Evolutionary conservation across 495 filamentous ascomycete genomes (phyloP).

Genomic region (Talaromyces stipitatus): DNA sequence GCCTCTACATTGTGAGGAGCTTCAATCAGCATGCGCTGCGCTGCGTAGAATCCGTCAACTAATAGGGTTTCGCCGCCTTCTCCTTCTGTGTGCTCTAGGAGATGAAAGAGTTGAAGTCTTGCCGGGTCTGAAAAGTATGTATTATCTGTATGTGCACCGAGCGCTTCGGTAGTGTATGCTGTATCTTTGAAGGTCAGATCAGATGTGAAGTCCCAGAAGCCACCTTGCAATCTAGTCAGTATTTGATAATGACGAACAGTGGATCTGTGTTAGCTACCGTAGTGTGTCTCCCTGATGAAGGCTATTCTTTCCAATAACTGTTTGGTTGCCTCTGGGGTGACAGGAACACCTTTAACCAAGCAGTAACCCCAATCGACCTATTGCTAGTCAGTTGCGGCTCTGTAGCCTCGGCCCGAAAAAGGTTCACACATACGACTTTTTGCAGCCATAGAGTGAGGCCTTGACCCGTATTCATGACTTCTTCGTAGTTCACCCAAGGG

Average conservation of each 20-base stretch:
- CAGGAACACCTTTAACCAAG: conserved; percentile 60
- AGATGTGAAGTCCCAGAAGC: conserved; percentile 91
- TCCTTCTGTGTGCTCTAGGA: conserved; percentile 65
- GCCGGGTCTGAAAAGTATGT: conserved; percentile 91
- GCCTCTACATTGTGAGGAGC: conserved; percentile 40
- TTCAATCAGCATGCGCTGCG: conserved; percentile 42
- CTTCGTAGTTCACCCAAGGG: conserved; percentile 49
- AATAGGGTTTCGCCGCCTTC: conserved; percentile 65
- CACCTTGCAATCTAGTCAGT: conserved; percentile 37
- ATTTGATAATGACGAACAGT: not conserved
- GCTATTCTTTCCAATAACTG: conserved; percentile 68
- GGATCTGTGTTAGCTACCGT: conserved; percentile 43
- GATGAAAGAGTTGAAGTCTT: conserved; percentile 83
- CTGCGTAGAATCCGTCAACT: conserved; percentile 76
- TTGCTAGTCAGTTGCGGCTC: conserved; percentile 4
- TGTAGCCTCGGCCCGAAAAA: not conserved
- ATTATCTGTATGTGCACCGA: conserved; percentile 81
- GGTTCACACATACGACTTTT: conserved; percentile 45
- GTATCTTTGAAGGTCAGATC: conserved; percentile 84
- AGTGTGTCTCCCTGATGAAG: conserved; percentile 80
- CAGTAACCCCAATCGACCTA: conserved; percentile 58
- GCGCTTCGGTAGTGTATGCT: conserved; percentile 76
- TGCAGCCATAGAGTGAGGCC: conserved; percentile 49
- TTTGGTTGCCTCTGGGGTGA: conserved; percentile 60
- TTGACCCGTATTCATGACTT: conserved; percentile 49